Evolutionary conservation across 2,329 filamentous ascomycete species (phyloP), one percentile per base, ranked within the genome.

Genomic region (Stachybotrys chlorohalonatus): DNA sequence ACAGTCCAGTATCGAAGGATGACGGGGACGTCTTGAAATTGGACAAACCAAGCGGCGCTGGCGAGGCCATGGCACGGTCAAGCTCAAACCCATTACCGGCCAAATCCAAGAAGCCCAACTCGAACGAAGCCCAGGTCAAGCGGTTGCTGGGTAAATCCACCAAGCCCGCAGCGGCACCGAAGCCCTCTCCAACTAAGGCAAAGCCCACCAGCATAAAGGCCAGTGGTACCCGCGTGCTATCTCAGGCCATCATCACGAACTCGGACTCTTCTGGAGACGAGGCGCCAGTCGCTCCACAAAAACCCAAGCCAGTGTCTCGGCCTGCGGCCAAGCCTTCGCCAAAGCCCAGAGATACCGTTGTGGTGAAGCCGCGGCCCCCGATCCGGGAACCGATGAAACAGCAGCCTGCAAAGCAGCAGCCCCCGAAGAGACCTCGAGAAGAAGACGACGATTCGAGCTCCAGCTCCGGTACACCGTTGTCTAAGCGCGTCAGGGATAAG

Each of bases 381-480:
- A 56, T 63, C 5, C 59, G 61, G 54, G 70, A 72, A 49, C 65
- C 70, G 13, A 58, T 61, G 53, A 72, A 68, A 56, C 63, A 66
- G 36, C 62, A 72, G 17, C 36, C 36, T 13, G 36, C 13, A 3
- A 47, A 24, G 17, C 46, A 45, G 39, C 64, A 70, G 31, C 55
- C 61, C 11, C 58, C 60, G 47, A 85, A 86, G 68, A 78, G 82
- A 39, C 63, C 73, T 2, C 77, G 79, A 1, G 24, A 24, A 24
- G 80, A 81, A 47, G 71, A 73, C 9, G 71, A 72, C 13, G 80
- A 82, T 59, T 81, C 80, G 55, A 82, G 79, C 61, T 84, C 81
- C 2, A 83, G 81, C 66, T 84, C 81, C 0, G 79, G 78, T 13
- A 79, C 77, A 11, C 81, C 81, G 3, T 68, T 84, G 11, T 79